These are phyloP conservation scores for Pseudonectria buxi DNA, from an alignment of 2,329 filamentous ascomycete species.

Conservation along the genomic window DNA sequence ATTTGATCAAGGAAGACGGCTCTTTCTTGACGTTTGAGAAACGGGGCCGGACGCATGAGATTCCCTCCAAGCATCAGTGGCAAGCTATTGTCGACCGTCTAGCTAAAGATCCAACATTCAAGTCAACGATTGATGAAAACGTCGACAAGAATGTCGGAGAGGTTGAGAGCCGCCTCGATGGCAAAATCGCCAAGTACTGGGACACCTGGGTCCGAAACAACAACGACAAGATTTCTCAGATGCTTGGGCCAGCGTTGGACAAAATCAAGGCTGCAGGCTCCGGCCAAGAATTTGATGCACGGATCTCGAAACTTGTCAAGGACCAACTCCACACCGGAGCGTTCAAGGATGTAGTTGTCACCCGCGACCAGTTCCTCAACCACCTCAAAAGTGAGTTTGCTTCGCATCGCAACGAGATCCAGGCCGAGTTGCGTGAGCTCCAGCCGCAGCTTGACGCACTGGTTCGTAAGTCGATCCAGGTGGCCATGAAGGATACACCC, in stretches of 20 bases:
- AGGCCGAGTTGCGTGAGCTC: conserved; percentile 33
- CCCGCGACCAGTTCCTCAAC: conserved; percentile 42
- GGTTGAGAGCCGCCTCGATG: conserved; percentile 20
- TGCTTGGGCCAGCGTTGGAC: conserved; percentile 25
- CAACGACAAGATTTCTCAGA: conserved; percentile 29
- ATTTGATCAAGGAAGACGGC: conserved; percentile 44
- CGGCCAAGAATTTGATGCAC: conserved; percentile 27
- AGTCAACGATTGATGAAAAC: conserved; percentile 19
- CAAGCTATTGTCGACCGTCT: conserved; percentile 37
- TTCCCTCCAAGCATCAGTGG: conserved; percentile 42
- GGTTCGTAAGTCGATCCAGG: conserved; percentile 24
- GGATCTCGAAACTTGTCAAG: conserved; percentile 30
- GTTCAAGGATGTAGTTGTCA: conserved; percentile 34
- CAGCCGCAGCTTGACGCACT: conserved; percentile 28
- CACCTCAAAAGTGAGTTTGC: conserved; percentile 35
- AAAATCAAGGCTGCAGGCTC: conserved; percentile 30
- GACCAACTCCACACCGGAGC: conserved; percentile 28
- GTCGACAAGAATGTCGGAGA: conserved; percentile 18
- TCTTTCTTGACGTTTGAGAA: conserved; percentile 41
- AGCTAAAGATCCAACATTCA: conserved; percentile 26
- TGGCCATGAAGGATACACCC: conserved; percentile 18
- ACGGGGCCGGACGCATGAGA: conserved; percentile 28
- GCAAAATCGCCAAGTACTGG: conserved; percentile 38
- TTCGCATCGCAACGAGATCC: conserved; percentile 32
- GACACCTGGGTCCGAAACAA: conserved; percentile 47